Evolutionary conservation across 2,329 filamentous ascomycete species (phyloP), one percentile per base, ranked within the genome.

Genomic region (Ophiostoma pallidulum): DNA sequence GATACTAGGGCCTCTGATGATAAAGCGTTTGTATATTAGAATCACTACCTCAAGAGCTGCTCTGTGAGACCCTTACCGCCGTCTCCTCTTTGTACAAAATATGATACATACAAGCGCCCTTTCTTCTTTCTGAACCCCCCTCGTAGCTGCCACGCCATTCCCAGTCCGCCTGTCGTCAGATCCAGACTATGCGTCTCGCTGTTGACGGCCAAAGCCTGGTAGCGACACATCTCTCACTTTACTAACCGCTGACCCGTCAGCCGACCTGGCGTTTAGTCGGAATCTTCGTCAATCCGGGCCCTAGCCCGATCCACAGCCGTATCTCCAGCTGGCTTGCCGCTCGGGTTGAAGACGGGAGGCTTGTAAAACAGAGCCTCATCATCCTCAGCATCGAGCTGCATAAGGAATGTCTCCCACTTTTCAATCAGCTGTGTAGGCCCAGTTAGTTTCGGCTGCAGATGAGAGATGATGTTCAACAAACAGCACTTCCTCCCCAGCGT

Each of bases 331-430:
- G 68, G 64, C 64, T 69, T 66, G 44, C 39, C 49, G 43, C 65
- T 59, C 22, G 65, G 56, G 52, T 75, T 69, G 54, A 75, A 71
- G n/a, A 80, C 73, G 3, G 78, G 78, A 4, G 78, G 77, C 48
- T 75, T 73, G 63, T 82, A 82, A 59, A 83, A 83, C 10, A 74
- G 75, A 2, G 75, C 73, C 52, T 82, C 87, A 55, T 94, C 88
- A 51, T 97, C 91, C 58, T 95, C 91, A 8, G 88, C 86, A 62
- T 98, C 92, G 37, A 98, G 73, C 64, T 96, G 92, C 75, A 97
- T 83, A 45, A 98, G 74, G 71, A 95, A 98, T 0, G 92, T 97
- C 68, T 98, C 92, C 92, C 92, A 98, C 53, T 97, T 83, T 67
- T 98, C 92, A 59, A 82, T 80, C 54, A 79, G 66, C 74, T 80